phyloP scores from a whole-genome alignment of 208 protist species.

The Leishmania martiniquensis region DNA sequence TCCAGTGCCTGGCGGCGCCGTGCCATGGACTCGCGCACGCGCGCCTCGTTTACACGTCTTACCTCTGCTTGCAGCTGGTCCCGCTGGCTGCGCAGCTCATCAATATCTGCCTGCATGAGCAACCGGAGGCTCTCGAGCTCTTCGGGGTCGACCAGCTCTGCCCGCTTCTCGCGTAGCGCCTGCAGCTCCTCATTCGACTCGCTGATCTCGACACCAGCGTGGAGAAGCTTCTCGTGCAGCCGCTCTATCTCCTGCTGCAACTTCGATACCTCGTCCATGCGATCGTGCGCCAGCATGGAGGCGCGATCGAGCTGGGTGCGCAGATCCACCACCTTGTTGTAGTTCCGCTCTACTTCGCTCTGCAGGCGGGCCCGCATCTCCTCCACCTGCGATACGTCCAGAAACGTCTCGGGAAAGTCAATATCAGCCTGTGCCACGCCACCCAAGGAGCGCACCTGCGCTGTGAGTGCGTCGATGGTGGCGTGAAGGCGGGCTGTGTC shows the following conservation, averaged over 20 bases:
- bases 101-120: conserved; percentile 76
- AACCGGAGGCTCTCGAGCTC: conserved; percentile 80
- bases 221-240: conserved; percentile 45
- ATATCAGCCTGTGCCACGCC: conserved; percentile 37
- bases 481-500: conserved; percentile 80
- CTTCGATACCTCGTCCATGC: conserved; percentile 56
- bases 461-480: conserved; percentile 64
- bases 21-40: conserved; percentile 20
- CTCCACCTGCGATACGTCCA: conserved; percentile 86
- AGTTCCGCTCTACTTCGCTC: conserved; percentile 62
- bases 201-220: conserved; percentile 39
- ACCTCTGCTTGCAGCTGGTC: conserved; percentile 53
- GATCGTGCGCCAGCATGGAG: conserved; percentile 51
- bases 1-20: conserved; percentile 22
- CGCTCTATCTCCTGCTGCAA: conserved; percentile 44
- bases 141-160: conserved; percentile 55
- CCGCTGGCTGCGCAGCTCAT: conserved; percentile 64
- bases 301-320: conserved; percentile 79
- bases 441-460: conserved; percentile 63
- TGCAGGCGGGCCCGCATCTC: conserved; percentile 70
- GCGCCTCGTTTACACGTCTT: conserved; percentile 38
- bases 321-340: conserved; percentile 70
- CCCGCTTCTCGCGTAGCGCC: conserved; percentile 42
- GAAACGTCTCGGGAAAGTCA: conserved; percentile 64
- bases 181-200: conserved; percentile 52